Base-by-base conservation (phyloP, 2,329 filamentous ascomycete species). In the Aspergillus sp. region DNA sequence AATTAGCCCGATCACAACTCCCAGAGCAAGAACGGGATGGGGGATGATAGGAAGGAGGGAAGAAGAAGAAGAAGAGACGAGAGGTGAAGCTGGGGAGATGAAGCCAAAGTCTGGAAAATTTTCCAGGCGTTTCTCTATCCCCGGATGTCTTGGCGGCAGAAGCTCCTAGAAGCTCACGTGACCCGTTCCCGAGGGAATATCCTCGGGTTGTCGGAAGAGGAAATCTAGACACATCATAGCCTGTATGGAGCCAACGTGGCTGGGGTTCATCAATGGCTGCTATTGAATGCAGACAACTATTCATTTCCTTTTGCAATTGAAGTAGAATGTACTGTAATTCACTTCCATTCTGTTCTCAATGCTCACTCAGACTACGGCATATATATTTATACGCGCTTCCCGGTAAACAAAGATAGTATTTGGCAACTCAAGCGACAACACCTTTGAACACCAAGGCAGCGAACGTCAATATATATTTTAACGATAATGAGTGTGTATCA, bases 121-220 rank as follows among this genome's bases (percentile, higher is more conserved):
- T 67, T 67, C 65, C 62, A 61, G 57, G 53, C 53, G 56, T 44
- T 63, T 64, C 64, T 62, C 54, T 56, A 61, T 65, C 64, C 64
- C 62, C 65, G 58, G 61, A 63, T 63, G 61, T 65, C 66, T 69
- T 67, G 66, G 66, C 66, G 56, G 56, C 49, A 65, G 66, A 68
- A 69, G 55, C 58, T 58, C 60, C 61, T 68, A 66, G 66, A 68
- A 67, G 45, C 50, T 68, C 66, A 69, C 62, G 62, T 69, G 65
- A 39, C 1, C 5, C 26, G 33, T 51, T 53, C 51, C 57, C 60
- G 58, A 61, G 56, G 56, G 45, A 53, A 50, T 56, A 33, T 33
- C 39, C 29, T 53, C 54, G 54, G 54, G 37, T 52, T 27, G 49
- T 56, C 54, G 54, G 53, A 54, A 48, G 43, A n/a, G 19, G 13